Evolutionary conservation across 2,329 filamentous ascomycete species (phyloP), one percentile per base, ranked within the genome.

Genomic region (Pestalotiopsis sp.): DNA sequence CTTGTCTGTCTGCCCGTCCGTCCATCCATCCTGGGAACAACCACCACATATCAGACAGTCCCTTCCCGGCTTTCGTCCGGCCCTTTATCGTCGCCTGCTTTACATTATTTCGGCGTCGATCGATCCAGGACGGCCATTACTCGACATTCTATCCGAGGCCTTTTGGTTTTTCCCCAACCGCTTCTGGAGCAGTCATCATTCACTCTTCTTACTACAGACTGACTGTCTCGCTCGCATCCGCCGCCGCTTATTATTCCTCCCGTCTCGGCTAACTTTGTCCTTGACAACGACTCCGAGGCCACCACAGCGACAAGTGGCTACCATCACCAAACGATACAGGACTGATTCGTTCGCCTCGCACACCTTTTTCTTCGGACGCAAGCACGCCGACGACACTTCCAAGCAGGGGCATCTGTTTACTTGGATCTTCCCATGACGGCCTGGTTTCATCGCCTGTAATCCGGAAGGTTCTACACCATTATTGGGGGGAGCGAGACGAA

Each of bases 401-500:
- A 62, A 36, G 27, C 31, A 31, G 20, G 36, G 36, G 39, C 31
- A 17, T 23, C 27, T 9, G 14, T 7, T 62, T 36, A 36, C 17
- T 36, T 20, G 6, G 27, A 25, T 59, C 31, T 67, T 45, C 62
- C 38, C 63, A 71, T 71, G 70, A 69, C 58, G 69, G 64, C 64
- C 63, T 39, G 36, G n/a, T 25, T 39, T 36, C 61, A 31, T 27
- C 61, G 25, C 41, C 61, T 23, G 14, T 64, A 45, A 52, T 52
- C 17, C 9, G 17, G 6, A 52, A 39, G 61, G 17, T 13, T 38
- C 58, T 64, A 65, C 70, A 70, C 71, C 69, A 67, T 71, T 70
- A 73, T 75, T 56, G 76, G 76, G 75, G 74, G 77, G 74, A 68
- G 31, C 31, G 31, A 36, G 31, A 36, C 31, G 31, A 36, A 36